These are phyloP conservation scores for Gentiana straminea DNA, from an alignment of 257 asterid genomes.

Conservation along the genomic window DNA sequence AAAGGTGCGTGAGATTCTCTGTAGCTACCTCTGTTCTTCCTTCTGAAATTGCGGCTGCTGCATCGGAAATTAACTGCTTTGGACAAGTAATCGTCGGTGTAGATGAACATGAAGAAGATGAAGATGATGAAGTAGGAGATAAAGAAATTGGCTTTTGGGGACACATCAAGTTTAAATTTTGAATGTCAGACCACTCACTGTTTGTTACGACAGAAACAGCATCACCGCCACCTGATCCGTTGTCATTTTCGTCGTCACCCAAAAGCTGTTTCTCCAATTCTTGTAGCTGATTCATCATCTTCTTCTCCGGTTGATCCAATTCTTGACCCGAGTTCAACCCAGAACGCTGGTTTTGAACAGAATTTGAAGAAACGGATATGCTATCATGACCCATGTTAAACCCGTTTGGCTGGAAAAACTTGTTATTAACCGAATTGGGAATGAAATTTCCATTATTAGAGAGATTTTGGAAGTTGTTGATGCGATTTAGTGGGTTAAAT, in stretches of 20 bases:
- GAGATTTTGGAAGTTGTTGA: slow-evolving; percentile 1
- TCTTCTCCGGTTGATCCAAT: slow-evolving; percentile 28
- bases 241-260: slow-evolving; percentile 46
- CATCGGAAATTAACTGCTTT: slow-evolving; percentile 42
- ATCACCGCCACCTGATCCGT: slow-evolving; percentile 16
- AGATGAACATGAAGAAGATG: slow-evolving; percentile 59
- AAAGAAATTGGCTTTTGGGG: slow-evolving; percentile 32
- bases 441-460: background rate
- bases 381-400: slow-evolving; percentile 9
- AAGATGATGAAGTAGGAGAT: slow-evolving; percentile 68
- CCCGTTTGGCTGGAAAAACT: slow-evolving; percentile 5
- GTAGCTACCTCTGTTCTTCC: slow-evolving; percentile 39
- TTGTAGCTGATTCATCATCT: slow-evolving; percentile 43
- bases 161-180: slow-evolving; percentile 30
- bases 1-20: slow-evolving; percentile 79
- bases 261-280: slow-evolving; percentile 74
- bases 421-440: background rate
- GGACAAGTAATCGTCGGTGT: slow-evolving; percentile 46
- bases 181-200: slow-evolving; percentile 75
- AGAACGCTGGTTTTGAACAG: slow-evolving; percentile 14
- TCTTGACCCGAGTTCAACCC: slow-evolving; percentile 10
- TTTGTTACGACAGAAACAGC: slow-evolving; percentile 42
- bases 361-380: slow-evolving; percentile 29
- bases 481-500: slow-evolving; percentile 21
- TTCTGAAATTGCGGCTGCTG: slow-evolving; percentile 49